Base-by-base conservation (phyloP, 306 rosid species). In the Psophocarpus tetragonolobus region DNA sequence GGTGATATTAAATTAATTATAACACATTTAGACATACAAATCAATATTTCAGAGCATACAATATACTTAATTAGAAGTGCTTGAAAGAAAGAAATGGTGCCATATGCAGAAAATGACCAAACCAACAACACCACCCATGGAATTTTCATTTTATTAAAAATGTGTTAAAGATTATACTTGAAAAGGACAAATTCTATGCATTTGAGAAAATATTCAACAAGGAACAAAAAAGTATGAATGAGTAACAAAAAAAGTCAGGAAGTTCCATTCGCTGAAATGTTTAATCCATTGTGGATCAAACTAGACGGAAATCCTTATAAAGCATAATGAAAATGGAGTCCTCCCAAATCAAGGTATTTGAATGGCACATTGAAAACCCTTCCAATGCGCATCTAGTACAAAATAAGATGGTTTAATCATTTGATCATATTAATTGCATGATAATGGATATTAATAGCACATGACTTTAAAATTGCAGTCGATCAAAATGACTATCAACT, bases 401-500 rank as follows among this genome's bases (percentile, higher is more conserved):
- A 54, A 73, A 73, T 64, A 64, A 15, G 20, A 65, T 14, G 48
- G 18, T 50, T 50, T n/a, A n/a, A n/a, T n/a, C n/a, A 36, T 47
- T n/a, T 60, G 63, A 30, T 47, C 39, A 69, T 38, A 51, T 29
- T 44, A 77, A 51, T 62, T 71, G 72, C 45, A 48, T 17, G 72
- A 62, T 64, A 32, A 26, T 51, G 24, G 66, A 74, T 47, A 27
- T 75, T 62, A 33, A 26, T 66, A 32, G 18, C 7, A 79, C 18
- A 70, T 10, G 6, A 38, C 20, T 27, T 65, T 64, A 41, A 26
- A 71, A 77, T 35, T 15, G 51, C 13, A 27, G 71, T 61, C 20
- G 53, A 60, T 41, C 69, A 75, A 80, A 53, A 44, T 80, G 75
- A 63, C 63, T 61, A 61, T 53, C 10, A 70, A 57, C 24, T 75